Percentiles rank a stretch among this genome's conserved stretches.
Conservation (phyloP, 106 monocot species). For the Gastrodia elata region DNA sequence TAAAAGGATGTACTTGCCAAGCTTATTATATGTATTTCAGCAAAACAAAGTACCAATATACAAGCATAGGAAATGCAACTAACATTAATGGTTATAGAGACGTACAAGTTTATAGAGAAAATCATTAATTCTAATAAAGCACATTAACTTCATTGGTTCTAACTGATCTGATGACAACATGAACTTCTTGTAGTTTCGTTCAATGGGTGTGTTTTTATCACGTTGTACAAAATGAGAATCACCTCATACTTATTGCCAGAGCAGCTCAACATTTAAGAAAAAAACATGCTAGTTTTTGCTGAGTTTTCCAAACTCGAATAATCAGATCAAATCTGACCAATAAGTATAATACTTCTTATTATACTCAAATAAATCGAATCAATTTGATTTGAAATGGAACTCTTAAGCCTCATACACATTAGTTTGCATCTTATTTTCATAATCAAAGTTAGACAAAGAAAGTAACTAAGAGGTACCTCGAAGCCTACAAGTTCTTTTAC, state of each 20-base stretch:
- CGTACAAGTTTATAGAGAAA: not conserved
- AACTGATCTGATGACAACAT: constrained; percentile 13
- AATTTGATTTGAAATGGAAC: too few relatives aligned
- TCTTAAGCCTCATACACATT: too few relatives aligned
- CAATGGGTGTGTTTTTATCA: not conserved
- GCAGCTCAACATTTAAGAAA: not conserved
- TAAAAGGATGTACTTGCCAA: not conserved
- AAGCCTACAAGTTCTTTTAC: too few relatives aligned
- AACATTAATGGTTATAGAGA: not conserved
- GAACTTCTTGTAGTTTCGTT: not conserved
- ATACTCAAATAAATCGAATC: too few relatives aligned
- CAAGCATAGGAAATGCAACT: not conserved
- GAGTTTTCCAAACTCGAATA: too few relatives aligned
- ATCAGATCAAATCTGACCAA: too few relatives aligned
- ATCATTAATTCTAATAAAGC: constrained; percentile 14
- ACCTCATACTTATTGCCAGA: constrained; percentile 17
- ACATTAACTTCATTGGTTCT: constrained; percentile 29
- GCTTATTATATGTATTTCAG: not conserved
- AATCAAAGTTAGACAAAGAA: too few relatives aligned
- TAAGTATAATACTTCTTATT: too few relatives aligned
- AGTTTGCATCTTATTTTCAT: too few relatives aligned
- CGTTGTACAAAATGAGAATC: constrained; percentile 8
- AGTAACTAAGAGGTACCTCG: too few relatives aligned
- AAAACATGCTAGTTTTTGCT: not conserved
- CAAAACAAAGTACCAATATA: not conserved